Percentiles rank a stretch among this genome's conserved stretches.
Conservation (phyloP, 768 basidiomycete genomes). For the Russula ochroleuca region DNA sequence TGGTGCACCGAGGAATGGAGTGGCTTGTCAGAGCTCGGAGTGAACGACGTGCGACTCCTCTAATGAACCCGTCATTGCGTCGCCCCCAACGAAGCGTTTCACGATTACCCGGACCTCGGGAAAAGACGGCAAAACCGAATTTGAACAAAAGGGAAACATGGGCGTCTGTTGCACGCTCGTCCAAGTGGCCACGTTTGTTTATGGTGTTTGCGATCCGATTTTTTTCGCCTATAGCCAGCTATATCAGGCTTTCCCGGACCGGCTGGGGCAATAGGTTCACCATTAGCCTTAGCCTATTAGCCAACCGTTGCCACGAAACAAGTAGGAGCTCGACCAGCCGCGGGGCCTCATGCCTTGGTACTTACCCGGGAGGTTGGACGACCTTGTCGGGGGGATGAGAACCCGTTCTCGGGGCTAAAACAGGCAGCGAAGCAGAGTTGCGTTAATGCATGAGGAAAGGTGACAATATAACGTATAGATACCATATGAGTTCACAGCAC, state of each 20-base stretch:
- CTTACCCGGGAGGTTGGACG: not conserved
- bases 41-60: not conserved
- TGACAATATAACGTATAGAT: not conserved
- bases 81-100: not conserved
- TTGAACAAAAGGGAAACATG: not conserved
- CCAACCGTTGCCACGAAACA: not conserved
- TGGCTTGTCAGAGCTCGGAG: not conserved
- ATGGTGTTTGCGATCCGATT: not conserved
- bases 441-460: not conserved
- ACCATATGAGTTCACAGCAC: not conserved
- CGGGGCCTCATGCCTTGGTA: not conserved
- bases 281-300: not conserved
- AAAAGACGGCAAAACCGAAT: not conserved
- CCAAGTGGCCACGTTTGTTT: not conserved
- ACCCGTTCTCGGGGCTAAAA: not conserved
- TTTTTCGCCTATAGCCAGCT: not conserved
- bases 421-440: not conserved
- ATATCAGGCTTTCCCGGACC: not conserved
- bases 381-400: not conserved
- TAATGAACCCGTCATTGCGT: not conserved
- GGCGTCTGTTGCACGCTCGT: not conserved
- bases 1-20: not conserved
- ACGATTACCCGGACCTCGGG: not conserved
- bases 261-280: not conserved
- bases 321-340: not conserved